These are phyloP conservation scores for Berkeleyomyces rouxiae DNA, from an alignment of 2,329 filamentous ascomycete genomes.

Conservation along the genomic window DNA sequence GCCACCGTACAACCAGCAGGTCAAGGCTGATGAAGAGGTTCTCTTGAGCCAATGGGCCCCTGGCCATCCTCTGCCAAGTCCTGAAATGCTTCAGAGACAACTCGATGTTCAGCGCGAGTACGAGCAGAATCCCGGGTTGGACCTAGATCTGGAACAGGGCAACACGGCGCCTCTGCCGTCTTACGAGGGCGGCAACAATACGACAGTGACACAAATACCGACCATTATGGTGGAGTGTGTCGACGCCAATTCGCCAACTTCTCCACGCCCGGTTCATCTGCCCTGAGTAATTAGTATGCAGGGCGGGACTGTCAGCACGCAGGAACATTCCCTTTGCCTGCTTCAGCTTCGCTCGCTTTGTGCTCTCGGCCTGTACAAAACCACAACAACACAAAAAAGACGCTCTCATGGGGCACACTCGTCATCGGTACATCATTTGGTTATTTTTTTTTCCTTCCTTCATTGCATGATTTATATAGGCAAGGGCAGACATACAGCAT, in stretches of 20 bases:
- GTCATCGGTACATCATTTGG: not conserved
- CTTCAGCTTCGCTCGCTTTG: not conserved
- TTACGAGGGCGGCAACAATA: not conserved
- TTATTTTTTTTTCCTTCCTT: not conserved
- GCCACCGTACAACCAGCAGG: constrained; percentile 3
- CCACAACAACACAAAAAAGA: constrained; percentile 5
- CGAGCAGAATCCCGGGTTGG: not conserved
- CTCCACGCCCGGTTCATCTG: not conserved
- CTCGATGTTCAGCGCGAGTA: constrained; percentile 12
- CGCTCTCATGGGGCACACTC: not conserved
- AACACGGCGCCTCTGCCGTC: not conserved
- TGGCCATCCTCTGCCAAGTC: constrained; percentile 9
- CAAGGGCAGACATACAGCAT: not conserved
- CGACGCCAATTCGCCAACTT: not conserved
- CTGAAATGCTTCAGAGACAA: constrained; percentile 17
- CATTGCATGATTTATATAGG: not conserved
- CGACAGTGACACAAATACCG: not conserved
- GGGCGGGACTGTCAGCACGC: not conserved
- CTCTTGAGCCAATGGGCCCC: constrained; percentile 12
- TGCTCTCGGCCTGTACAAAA: not conserved
- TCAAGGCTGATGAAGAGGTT: constrained; percentile 4
- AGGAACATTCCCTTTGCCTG: not conserved
- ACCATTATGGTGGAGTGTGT: not conserved
- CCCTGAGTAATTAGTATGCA: constrained; percentile 4
- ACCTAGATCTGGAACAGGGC: not conserved